Conservation (phyloP, 495 filamentous ascomycete species). For the Cladorrhinum samala region DNA sequence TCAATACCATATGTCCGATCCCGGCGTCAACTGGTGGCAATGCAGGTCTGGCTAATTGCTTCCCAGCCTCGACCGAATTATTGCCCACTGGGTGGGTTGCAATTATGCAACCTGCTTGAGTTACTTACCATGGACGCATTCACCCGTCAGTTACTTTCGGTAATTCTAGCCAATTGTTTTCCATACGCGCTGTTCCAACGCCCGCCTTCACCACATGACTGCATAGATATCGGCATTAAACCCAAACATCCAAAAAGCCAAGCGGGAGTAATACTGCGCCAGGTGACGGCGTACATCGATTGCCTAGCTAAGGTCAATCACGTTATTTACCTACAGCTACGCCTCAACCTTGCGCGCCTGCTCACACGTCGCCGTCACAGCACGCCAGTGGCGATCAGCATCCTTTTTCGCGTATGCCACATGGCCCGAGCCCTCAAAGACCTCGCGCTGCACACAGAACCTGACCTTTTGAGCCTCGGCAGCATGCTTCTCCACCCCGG, state of each 20-base stretch:
- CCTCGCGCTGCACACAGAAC: constrained; percentile 21
- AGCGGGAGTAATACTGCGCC: background rate
- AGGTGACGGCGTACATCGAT: background rate
- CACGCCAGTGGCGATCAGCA: constrained; percentile 26
- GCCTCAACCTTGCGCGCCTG: background rate
- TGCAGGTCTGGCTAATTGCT: no score
- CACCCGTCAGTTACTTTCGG: background rate
- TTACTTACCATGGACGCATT: no score
- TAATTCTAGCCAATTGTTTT: background rate
- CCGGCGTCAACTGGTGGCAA: background rate
- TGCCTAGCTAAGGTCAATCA: background rate
- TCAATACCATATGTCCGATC: background rate
- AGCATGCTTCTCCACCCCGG: constrained; percentile 26
- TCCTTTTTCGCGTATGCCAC: constrained; percentile 29
- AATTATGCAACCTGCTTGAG: background rate
- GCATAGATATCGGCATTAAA: background rate
- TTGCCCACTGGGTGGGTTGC: background rate
- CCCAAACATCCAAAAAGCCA: background rate
- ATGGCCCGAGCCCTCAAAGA: constrained; percentile 26
- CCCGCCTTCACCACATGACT: background rate
- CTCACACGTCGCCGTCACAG: constrained; percentile 25
- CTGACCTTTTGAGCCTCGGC: constrained; percentile 18
- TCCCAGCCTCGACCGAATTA: no score
- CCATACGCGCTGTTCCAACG: background rate
- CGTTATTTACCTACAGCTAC: background rate